Conservation (phyloP, 2,329 filamentous ascomycete genomes). For the Penicillium sp. region DNA sequence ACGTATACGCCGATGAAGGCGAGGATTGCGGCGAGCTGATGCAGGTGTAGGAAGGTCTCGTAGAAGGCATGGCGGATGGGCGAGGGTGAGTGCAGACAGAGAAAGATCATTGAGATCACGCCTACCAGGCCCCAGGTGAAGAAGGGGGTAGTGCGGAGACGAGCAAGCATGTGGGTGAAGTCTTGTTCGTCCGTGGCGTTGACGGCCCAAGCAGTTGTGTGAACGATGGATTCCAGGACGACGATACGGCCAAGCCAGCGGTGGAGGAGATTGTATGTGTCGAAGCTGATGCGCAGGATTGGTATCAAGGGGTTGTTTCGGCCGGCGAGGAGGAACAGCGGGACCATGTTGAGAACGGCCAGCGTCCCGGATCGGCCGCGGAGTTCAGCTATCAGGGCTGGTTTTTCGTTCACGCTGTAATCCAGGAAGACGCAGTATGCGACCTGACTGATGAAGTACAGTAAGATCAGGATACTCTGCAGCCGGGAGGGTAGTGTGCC, state of each 20-base stretch:
- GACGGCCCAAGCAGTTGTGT: conserved; percentile 72
- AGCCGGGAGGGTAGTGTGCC: conserved; percentile 77
- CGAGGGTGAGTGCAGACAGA: conserved; percentile 49
- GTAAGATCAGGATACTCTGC: conserved; percentile 64
- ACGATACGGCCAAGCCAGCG: conserved; percentile 77
- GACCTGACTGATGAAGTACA: conserved; percentile 69
- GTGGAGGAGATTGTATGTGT: conserved; percentile 90
- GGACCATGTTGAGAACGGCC: conserved; percentile 84
- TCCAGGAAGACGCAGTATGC: conserved; percentile 61
- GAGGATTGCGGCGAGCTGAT: conserved; percentile 45
- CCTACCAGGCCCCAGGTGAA: conserved; percentile 47
- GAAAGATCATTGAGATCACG: conserved; percentile 39
- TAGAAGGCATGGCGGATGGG: conserved; percentile 91
- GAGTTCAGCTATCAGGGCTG: conserved; percentile 70
- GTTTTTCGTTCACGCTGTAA: conserved; percentile 42
- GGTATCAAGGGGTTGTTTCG: conserved; percentile 90
- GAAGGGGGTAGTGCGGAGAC: conserved; percentile 39
- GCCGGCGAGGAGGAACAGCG: conserved; percentile 79
- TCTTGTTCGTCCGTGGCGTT: conserved; percentile 53
- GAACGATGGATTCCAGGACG: conserved; percentile 65
- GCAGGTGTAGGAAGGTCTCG: conserved; percentile 70
- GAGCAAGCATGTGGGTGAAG: conserved; percentile 33
- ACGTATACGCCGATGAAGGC: conserved; percentile 45
- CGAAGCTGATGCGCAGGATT: conserved; percentile 82
- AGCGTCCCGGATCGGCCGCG: conserved; percentile 82